Evolutionary conservation across 139 green algal species (phyloP).

Genomic region (Tetradesmus obliquus): DNA sequence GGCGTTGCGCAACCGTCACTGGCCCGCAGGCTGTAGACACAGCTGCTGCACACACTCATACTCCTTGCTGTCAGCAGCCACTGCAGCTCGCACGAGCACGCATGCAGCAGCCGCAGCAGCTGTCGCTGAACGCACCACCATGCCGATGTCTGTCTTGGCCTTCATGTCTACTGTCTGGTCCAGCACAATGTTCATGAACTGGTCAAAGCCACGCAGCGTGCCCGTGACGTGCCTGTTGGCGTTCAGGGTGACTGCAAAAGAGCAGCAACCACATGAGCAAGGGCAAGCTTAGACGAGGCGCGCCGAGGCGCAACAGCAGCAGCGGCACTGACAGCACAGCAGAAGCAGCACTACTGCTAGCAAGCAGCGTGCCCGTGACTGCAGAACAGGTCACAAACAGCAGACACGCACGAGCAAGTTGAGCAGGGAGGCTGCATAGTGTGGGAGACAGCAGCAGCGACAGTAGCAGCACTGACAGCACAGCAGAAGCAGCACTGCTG

Average conservation of each 20-base stretch:
- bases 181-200: constrained; percentile 99
- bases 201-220: constrained; percentile 96
- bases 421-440: neutral
- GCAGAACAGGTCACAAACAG: too few species aligned
- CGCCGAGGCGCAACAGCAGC: neutral
- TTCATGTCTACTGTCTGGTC: constrained; percentile 95
- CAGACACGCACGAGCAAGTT: too few species aligned
- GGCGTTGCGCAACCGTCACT: too few species aligned
- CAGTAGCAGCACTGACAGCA: neutral
- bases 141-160: constrained; percentile 93
- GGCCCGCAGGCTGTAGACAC: too few species aligned
- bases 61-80: neutral
- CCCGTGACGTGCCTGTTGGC: constrained; percentile 95
- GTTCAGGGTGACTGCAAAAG: constrained; percentile 87
- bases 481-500: neutral
- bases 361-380: too few species aligned
- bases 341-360: too few species aligned
- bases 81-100: neutral
- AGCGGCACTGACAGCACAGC: neutral
- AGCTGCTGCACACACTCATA: too few species aligned
- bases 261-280: neutral
- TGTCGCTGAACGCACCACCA: constrained; percentile 87
- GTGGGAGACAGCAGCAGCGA: neutral
- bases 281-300: neutral
- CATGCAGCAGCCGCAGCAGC: neutral